These are phyloP conservation scores for Mucuna pruriens DNA, from an alignment of 306 rosid genomes.

Conservation along the genomic window DNA sequence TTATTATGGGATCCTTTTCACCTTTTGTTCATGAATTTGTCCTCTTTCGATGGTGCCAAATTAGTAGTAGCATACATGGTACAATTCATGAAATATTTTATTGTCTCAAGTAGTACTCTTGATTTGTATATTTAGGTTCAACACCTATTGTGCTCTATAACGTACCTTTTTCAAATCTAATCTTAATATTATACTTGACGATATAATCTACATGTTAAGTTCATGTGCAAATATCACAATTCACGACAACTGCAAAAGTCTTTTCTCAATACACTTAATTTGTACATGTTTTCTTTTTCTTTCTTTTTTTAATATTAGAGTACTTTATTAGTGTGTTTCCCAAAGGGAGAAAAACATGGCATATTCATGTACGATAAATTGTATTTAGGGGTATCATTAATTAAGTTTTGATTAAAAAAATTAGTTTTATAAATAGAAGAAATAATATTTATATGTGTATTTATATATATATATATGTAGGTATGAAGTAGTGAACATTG, in stretches of 20 bases:
- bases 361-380: neutral
- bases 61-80: conserved; percentile 18
- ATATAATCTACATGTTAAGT: conserved; percentile 6
- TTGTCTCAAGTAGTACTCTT: conserved; percentile 1
- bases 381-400: neutral
- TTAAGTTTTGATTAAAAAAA: neutral
- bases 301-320: neutral
- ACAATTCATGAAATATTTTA: conserved; percentile 26
- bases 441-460: neutral
- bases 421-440: neutral
- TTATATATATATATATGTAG: neutral
- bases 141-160: neutral
- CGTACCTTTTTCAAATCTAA: conserved; percentile 33
- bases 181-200: conserved; percentile 9
- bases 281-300: conserved; percentile 24
- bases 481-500: too few species aligned
- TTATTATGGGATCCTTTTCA: neutral
- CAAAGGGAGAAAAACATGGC: neutral
- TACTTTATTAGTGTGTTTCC: conserved; percentile 3
- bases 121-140: conserved; percentile 35
- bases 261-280: conserved; percentile 39
- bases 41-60: conserved; percentile 15
- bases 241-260: conserved; percentile 26
- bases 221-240: conserved; percentile 43
- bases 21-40: conserved; percentile 18